These are phyloP conservation scores for Stenogyne calaminthoides DNA, from an alignment of 305 asterid species.

Conservation along the genomic window DNA sequence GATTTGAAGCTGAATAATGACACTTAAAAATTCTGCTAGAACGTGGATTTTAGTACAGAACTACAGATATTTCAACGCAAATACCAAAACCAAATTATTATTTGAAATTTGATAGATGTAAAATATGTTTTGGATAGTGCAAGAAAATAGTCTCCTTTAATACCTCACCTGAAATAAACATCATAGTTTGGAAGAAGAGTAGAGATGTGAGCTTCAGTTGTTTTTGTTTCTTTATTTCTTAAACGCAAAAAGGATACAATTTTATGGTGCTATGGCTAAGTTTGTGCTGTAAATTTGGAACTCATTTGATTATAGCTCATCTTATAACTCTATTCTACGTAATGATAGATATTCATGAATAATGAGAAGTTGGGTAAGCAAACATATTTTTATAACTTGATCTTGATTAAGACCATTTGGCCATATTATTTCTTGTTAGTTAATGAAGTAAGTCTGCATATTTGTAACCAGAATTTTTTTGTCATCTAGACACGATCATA, in stretches of 20 bases:
- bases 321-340: background rate
- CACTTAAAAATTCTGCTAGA: background rate
- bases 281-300: too few species aligned
- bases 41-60: background rate
- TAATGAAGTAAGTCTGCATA: background rate
- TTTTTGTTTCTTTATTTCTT: background rate
- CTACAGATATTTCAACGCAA: background rate
- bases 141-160: background rate
- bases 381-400: too few species aligned
- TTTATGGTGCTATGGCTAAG: too few species aligned
- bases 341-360: background rate
- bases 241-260: too few species aligned
- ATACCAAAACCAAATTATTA: background rate
- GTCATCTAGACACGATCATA: background rate
- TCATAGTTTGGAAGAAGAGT: background rate
- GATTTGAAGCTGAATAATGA: slow-evolving; percentile 1
- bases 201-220: background rate
- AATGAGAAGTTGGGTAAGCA: background rate
- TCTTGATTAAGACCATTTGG: background rate
- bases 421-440: too few species aligned
- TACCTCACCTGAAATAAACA: background rate
- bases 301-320: background rate
- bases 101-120: background rate
- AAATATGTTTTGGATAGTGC: background rate
- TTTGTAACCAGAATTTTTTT: background rate